These are phyloP conservation scores for Wickerhamiella allomyrinae DNA, from an alignment of 805 yeast species.

Conservation along the genomic window DNA sequence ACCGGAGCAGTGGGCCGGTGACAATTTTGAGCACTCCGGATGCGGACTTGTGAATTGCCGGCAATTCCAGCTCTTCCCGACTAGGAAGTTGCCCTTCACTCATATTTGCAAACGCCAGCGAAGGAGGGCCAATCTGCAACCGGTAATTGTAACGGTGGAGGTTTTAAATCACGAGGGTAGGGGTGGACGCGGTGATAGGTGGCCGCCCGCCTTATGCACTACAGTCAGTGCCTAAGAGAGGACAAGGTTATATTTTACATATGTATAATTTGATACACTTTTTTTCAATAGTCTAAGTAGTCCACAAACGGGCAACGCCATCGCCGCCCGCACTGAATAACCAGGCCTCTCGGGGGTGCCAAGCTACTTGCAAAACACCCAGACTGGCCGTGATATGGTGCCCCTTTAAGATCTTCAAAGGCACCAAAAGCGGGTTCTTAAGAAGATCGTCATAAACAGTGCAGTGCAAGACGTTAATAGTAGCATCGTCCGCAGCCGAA, in stretches of 20 bases:
- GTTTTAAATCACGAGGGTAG: too few species aligned
- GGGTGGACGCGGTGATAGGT: too few species aligned
- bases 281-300: slow-evolving; percentile 37
- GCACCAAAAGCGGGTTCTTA: slow-evolving; percentile 92
- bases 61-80: slow-evolving; percentile 5
- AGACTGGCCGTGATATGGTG: slow-evolving; percentile 66
- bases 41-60: slow-evolving; percentile 9
- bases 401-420: slow-evolving; percentile 84
- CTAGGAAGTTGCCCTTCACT: slow-evolving; percentile 3
- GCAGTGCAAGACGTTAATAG: slow-evolving; percentile 87
- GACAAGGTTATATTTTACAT: too few species aligned
- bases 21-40: slow-evolving; percentile 13
- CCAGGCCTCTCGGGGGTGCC: slow-evolving; percentile 99
- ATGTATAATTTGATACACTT: background rate
- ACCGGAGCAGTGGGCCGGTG: slow-evolving; percentile 62
- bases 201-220: too few species aligned
- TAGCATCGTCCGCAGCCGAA: slow-evolving; percentile 90
- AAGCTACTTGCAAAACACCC: slow-evolving; percentile 74
- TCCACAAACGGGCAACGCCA: slow-evolving; percentile 91
- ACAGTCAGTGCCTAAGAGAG: too few species aligned
- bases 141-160: too few species aligned
- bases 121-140: too few species aligned
- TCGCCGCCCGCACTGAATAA: slow-evolving; percentile 95
- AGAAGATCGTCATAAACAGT: slow-evolving; percentile 89
- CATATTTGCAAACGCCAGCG: too few species aligned